phyloP scores from a whole-genome alignment of 306 rosid species.

The Lagenaria siceraria region DNA sequence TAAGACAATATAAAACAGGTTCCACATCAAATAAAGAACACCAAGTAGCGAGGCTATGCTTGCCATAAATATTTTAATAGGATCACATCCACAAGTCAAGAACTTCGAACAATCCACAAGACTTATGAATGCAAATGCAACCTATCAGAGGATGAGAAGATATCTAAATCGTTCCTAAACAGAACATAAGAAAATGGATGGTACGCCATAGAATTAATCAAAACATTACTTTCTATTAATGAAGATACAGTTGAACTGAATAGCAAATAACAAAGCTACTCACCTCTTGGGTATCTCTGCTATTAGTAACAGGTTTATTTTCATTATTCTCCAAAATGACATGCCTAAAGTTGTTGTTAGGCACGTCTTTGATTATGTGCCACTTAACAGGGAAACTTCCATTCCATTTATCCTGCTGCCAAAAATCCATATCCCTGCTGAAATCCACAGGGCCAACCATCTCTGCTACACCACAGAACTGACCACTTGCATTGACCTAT shows the following conservation, averaged over 20 bases:
- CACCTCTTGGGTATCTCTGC: constrained; percentile 97
- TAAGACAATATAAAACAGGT: background rate
- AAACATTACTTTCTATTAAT: background rate
- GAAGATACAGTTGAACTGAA: background rate
- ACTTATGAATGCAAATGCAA: background rate
- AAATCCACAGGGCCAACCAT: constrained; percentile 76
- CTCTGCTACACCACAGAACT: constrained; percentile 87
- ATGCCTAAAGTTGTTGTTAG: constrained; percentile 73
- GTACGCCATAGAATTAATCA: background rate
- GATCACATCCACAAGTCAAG: background rate
- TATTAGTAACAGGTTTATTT: constrained; percentile 93
- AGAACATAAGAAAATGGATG: background rate
- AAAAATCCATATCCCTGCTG: constrained; percentile 79
- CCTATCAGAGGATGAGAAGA: background rate
- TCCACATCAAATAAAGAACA: background rate
- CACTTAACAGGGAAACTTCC: constrained; percentile 93
- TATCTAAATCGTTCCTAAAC: background rate
- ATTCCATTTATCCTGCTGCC: constrained; percentile 99
- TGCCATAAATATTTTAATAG: background rate
- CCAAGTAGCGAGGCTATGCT: background rate
- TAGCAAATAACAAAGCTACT: background rate
- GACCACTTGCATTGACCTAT: constrained; percentile 94
- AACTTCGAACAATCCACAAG: background rate
- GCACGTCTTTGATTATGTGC: constrained; percentile 81
- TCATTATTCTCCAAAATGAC: constrained; percentile 82